Percentiles rank a stretch among this genome's conserved stretches.
Conservation (phyloP, 306 rosid genomes). For the Luffa acutangula region DNA sequence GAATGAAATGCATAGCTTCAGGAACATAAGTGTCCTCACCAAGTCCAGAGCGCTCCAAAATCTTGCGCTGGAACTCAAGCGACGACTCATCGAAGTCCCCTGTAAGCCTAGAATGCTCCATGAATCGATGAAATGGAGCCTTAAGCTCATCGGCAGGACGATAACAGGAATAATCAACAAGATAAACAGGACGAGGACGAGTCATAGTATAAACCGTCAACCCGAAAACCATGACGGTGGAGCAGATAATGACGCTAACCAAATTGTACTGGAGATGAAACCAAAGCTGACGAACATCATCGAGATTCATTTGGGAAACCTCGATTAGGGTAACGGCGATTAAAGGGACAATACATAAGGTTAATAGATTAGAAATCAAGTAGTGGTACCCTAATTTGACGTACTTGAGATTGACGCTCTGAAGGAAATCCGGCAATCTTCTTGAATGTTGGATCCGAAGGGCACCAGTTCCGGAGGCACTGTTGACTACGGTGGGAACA, state of each 20-base stretch:
- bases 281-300: conserved; percentile 50
- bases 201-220: conserved; percentile 48
- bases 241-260: conserved; percentile 35
- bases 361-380: conserved; percentile 48
- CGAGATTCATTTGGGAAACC: conserved; percentile 41
- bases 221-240: conserved; percentile 49
- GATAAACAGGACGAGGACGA: conserved; percentile 45
- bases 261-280: conserved; percentile 63
- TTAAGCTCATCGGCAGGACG: conserved; percentile 53
- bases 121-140: conserved; percentile 39
- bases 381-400: conserved; percentile 76
- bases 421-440: conserved; percentile 61
- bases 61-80: conserved; percentile 62
- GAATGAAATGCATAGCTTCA: conserved; percentile 53
- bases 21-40: conserved; percentile 65
- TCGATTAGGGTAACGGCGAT: conserved; percentile 47
- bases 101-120: conserved; percentile 48
- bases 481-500: conserved; percentile 12
- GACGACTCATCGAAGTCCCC: conserved; percentile 59
- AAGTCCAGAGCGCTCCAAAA: conserved; percentile 54
- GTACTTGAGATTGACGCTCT: conserved; percentile 69
- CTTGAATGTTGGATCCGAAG: conserved; percentile 41
- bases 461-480: conserved; percentile 11
- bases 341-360: conserved; percentile 45
- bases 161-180: conserved; percentile 47